Evolutionary conservation across 768 basidiomycete genomes (phyloP).

Genomic region (Phlebiopsis flavidoalba): DNA sequence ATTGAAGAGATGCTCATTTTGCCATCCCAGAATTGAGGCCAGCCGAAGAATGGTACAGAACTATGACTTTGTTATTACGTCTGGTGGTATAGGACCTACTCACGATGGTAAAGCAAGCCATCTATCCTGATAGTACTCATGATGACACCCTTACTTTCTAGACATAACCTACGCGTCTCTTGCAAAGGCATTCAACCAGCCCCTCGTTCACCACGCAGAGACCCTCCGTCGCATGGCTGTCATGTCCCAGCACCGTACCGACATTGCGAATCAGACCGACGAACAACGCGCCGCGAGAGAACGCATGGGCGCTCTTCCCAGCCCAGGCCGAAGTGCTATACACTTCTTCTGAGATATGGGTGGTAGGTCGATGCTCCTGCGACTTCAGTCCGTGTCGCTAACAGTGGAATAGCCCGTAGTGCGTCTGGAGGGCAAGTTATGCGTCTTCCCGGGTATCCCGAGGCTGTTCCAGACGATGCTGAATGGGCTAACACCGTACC

Average conservation of each 20-base stretch:
- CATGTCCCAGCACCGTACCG: slow-evolving; percentile 44
- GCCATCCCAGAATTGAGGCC: slow-evolving; percentile 65
- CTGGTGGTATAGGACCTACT: slow-evolving; percentile 89
- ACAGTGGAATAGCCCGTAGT: slow-evolving; percentile 64
- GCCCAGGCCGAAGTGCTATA: slow-evolving; percentile 73
- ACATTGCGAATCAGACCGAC: slow-evolving; percentile 56
- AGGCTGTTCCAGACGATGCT: slow-evolving; percentile 79
- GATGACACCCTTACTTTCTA: slow-evolving; percentile 19
- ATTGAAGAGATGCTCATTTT: not conserved
- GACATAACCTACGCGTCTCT: slow-evolving; percentile 90
- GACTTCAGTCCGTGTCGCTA: not conserved
- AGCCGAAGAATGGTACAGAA: slow-evolving; percentile 71
- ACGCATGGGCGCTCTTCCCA: slow-evolving; percentile 91
- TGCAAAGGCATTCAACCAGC: slow-evolving; percentile 75
- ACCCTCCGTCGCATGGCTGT: slow-evolving; percentile 70
- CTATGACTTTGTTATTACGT: slow-evolving; percentile 89
- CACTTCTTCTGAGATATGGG: slow-evolving; percentile 79
- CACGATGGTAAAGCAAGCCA: slow-evolving; percentile 61
- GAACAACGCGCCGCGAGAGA: slow-evolving; percentile 74
- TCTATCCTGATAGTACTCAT: not conserved
- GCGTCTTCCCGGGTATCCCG: slow-evolving; percentile 91
- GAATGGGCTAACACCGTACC: slow-evolving; percentile 60
- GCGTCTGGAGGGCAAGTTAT: slow-evolving; percentile 78
- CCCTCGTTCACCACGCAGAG: slow-evolving; percentile 69
- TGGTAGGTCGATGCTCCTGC: slow-evolving; percentile 43